Base-by-base conservation (phyloP, 2,329 filamentous ascomycete genomes). In the Phaeosphaeria sp. region DNA sequence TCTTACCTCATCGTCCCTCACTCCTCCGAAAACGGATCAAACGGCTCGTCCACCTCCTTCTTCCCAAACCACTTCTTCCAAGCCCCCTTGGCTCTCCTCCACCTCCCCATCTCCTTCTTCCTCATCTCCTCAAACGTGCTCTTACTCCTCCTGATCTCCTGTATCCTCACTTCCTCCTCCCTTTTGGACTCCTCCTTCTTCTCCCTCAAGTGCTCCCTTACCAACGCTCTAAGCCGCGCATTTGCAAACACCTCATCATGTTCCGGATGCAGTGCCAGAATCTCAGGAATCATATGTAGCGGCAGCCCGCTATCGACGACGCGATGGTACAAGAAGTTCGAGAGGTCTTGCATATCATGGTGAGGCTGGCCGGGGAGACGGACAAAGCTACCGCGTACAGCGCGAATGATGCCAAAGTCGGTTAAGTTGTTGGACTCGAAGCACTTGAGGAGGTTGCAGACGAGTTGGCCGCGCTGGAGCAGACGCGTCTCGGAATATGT, bases 361-460 rank as follows among this genome's bases (percentile, higher is more conserved):
- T 39, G 36, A 0, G 55, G 51, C 20, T 68, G 64, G 0, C 33
- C 55, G 1, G 53, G 53, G 1, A 65, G 50, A 2, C 44, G 27
- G 0, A 68, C 49, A n/a, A 49, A 62, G 1, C 57, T 55, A 7
- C 55, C 59, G 10, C 66, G 62, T 2, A 65, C 43, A 1, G 52
- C 50, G 21, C 60, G 60, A 20, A 67, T 27, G 25, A 65, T 50
- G 11, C 55, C 58, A 13, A 52, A 66, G 39, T 68, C 64, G 0
- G 43, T 59, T 10, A 67, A 13, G 7, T 39, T 11, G 13, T 48
- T 52, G 3, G 36, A 22, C 1, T 65, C 43, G 23, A 53, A 60
- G 5, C 48, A 46, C 2, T 49, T 17, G 11, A 59, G 43, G 0
- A 67, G 44, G 1, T 51, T n/a, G 20, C 57, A 46, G 17, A 66